Conservation (phyloP, 257 asterid genomes). For the Buddleja alternifolia region DNA sequence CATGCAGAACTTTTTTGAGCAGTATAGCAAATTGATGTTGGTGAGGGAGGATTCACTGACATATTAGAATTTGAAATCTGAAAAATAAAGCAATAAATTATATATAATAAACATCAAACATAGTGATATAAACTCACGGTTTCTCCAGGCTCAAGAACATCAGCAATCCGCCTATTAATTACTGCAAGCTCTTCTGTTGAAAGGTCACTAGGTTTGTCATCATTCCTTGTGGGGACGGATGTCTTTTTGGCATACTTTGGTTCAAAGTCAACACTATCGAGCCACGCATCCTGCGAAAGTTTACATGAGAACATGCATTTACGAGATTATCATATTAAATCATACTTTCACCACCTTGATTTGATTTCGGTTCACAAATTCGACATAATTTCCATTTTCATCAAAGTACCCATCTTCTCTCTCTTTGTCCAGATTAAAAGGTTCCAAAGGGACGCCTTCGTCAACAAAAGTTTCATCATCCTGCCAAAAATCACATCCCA, state of each 20-base stretch:
- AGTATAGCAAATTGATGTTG: conserved; percentile 2
- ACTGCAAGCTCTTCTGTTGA: conserved; percentile 71
- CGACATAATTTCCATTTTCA: conserved; percentile 86
- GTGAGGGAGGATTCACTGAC: conserved; percentile 14
- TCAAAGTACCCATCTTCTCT: conserved; percentile 98
- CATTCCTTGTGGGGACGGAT: conserved; percentile 34
- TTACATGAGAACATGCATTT: conserved; percentile 22
- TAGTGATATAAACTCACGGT: conserved; percentile 50
- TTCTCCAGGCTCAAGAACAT: conserved; percentile 89
- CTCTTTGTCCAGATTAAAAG: conserved; percentile 85
- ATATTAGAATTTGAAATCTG: neutral
- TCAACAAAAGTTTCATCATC: conserved; percentile 70
- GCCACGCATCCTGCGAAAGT: conserved; percentile 93
- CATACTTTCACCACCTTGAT: conserved; percentile 59
- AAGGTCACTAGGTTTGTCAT: conserved; percentile 68
- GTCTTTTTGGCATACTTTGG: conserved; percentile 43
- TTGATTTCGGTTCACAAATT: conserved; percentile 61
- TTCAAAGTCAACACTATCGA: conserved; percentile 72
- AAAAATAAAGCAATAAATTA: conserved; percentile 1
- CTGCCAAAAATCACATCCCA: conserved; percentile 53
- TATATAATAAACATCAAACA: conserved; percentile 11
- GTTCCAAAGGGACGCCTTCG: conserved; percentile 76
- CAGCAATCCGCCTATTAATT: conserved; percentile 89
- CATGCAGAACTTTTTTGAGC: neutral
- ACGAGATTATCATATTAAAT: conserved; percentile 25